Evolutionary conservation across 139 green algal species (phyloP).

Genomic region (Chlorella sp.): DNA sequence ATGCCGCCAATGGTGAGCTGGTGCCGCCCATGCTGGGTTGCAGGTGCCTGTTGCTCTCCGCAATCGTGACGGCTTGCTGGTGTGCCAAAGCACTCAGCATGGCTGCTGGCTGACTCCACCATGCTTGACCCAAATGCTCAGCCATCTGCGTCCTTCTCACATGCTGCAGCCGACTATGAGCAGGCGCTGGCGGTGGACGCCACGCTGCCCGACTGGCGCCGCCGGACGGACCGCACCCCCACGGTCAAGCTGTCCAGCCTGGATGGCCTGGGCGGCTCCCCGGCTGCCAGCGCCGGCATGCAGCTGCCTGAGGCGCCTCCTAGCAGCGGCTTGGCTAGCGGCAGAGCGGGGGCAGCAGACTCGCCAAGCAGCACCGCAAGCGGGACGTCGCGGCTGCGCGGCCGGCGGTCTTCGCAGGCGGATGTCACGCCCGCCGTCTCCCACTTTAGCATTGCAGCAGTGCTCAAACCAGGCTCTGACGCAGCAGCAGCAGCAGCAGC

Average conservation of each 20-base stretch:
- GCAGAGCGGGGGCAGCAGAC: background rate
- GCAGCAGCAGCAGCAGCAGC: background rate
- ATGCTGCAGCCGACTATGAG: slow-evolving; percentile 19
- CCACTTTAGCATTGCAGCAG: slow-evolving; percentile 38
- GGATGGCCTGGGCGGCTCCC: slow-evolving; percentile 15
- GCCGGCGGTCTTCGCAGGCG: background rate
- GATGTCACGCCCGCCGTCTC: background rate
- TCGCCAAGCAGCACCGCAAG: slow-evolving; percentile 17
- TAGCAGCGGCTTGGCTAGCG: slow-evolving; percentile 19
- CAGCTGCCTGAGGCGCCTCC: background rate
- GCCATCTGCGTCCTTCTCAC: background rate
- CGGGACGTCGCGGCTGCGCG: background rate
- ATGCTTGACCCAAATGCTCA: background rate
- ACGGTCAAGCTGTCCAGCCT: background rate
- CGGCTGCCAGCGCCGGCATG: background rate
- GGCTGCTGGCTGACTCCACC: background rate
- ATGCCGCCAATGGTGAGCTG: slow-evolving; percentile 66
- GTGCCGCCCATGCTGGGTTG: background rate
- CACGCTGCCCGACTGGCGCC: background rate
- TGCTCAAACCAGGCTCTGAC: slow-evolving; percentile 1
- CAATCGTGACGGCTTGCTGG: too few relatives aligned
- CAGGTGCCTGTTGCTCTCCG: background rate
- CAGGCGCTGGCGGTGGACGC: slow-evolving; percentile 16
- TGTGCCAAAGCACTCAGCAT: too few relatives aligned
- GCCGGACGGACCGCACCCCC: background rate